phyloP scores from a whole-genome alignment of 2,329 filamentous ascomycete genomes.

The Beauveria rudraprayagi region DNA sequence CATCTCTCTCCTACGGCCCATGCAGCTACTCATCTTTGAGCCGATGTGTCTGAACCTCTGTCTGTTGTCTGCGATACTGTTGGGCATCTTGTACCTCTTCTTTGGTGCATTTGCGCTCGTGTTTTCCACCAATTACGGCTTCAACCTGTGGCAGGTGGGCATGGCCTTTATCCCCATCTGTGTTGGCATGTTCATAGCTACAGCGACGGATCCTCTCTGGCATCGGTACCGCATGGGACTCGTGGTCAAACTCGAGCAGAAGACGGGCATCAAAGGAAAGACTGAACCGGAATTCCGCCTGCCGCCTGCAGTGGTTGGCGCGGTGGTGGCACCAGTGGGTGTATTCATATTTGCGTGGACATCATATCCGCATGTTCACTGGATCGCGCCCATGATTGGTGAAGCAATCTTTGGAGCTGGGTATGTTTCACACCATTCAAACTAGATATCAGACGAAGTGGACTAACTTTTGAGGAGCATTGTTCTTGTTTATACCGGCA shows the following conservation, averaged over 20 bases:
- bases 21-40: conserved; percentile 71
- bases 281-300: conserved; percentile 84
- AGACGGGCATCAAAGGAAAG: conserved; percentile 44
- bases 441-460: neutral
- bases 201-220: conserved; percentile 60
- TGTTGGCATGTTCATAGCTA: conserved; percentile 57
- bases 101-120: conserved; percentile 82
- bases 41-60: conserved; percentile 82
- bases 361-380: conserved; percentile 64
- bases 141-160: conserved; percentile 74
- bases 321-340: conserved; percentile 67
- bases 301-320: conserved; percentile 67
- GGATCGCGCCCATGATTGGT: conserved; percentile 68
- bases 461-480: conserved; percentile 39
- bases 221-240: conserved; percentile 50
- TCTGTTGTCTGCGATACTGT: conserved; percentile 72
- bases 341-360: conserved; percentile 90
- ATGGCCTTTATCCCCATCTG: conserved; percentile 67
- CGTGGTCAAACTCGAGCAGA: conserved; percentile 42
- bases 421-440: conserved; percentile 37
- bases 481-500: conserved; percentile 70
- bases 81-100: conserved; percentile 84
- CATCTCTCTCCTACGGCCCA: conserved; percentile 57
- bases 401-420: conserved; percentile 62
- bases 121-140: conserved; percentile 65